Evolutionary conservation across 306 rosid genomes (phyloP), one percentile per base, ranked within the genome.

Genomic region (Glycine latifolia): DNA sequence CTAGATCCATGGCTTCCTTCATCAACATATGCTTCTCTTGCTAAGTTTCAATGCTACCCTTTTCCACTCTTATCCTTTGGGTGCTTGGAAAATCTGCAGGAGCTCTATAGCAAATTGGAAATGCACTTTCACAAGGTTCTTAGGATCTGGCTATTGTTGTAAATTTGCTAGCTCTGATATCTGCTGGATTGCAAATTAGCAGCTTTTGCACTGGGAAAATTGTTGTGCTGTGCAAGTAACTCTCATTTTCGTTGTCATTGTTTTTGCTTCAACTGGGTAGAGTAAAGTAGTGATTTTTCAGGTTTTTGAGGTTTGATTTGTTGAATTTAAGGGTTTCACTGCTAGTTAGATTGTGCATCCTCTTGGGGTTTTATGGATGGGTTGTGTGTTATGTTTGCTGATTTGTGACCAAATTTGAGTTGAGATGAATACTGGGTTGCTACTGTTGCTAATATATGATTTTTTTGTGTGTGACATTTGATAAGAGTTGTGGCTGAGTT

Each of bases 1-100:
- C 88, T 91, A 92, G 98, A 94, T 94, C 97, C 97, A 86, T 86
- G 91, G 79, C 89, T 82, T 87, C 68, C 50, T 17, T 89, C 85
- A 85, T 47, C 87, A 71, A 66, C 78, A 71, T 78, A 86, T 82
- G 31, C 84, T 79, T 80, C 78, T 52, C 16, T 83, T 77, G 65
- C 77, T 82, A 81, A 89, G 87, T 83, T 87, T 69, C 81, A 35
- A 33, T 78, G 58, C 26, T 76, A 71, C 84, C 77, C 81, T 70
- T 73, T 82, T 47, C 48, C 49, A 53, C 44, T 74, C 12, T 59
- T 26, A 43, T 53, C 59, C 49, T 80, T 70, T 74, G 77, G 68
- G 20, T 79, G 37, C 83, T 67, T 39, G 41, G 46, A 79, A 71
- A 52, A 37, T 37, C 71, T 69, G 75, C 66, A 16, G 71, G 39